A percentile compares a stretch with the other conserved stretches of the same genome.
These are phyloP conservation scores for Trametes maxima DNA, from an alignment of 768 basidiomycete species.

Conservation along the genomic window DNA sequence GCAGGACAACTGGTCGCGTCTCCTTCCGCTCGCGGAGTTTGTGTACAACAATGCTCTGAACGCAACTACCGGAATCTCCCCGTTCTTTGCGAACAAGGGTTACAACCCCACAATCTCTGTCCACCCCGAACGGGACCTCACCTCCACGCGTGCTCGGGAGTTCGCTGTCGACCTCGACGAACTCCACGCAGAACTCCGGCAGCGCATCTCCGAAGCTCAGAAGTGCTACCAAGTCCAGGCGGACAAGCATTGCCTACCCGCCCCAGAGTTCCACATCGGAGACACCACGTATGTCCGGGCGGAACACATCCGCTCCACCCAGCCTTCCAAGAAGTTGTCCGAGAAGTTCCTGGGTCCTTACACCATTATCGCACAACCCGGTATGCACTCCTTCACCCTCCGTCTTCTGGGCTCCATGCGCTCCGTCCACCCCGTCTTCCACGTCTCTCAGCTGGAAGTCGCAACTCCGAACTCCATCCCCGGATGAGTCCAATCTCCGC, in stretches of 20 bases:
- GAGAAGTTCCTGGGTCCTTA: no score
- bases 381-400: constrained; percentile 23
- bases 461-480: constrained; percentile 21
- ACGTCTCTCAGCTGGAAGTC: constrained; percentile 27
- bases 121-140: constrained; percentile 20
- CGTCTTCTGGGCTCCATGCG: constrained; percentile 25
- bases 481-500: constrained; percentile 16
- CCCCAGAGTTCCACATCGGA: constrained; percentile 5
- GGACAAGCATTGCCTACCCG: constrained; percentile 9
- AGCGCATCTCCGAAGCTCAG: constrained; percentile 24
- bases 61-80: background rate
- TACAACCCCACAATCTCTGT: constrained; percentile 22
- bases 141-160: constrained; percentile 10
- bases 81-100: constrained; percentile 19
- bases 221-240: constrained; percentile 10
- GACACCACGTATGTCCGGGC: background rate
- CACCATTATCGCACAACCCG: constrained; percentile 4
- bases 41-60: background rate
- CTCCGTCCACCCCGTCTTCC: constrained; percentile 28
- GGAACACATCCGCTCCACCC: no score
- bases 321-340: no score
- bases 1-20: background rate
- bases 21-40: background rate
- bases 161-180: no score
- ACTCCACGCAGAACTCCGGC: background rate